Conservation (phyloP, 2,329 filamentous ascomycete species). For the Diaporthe citrichinensis region DNA sequence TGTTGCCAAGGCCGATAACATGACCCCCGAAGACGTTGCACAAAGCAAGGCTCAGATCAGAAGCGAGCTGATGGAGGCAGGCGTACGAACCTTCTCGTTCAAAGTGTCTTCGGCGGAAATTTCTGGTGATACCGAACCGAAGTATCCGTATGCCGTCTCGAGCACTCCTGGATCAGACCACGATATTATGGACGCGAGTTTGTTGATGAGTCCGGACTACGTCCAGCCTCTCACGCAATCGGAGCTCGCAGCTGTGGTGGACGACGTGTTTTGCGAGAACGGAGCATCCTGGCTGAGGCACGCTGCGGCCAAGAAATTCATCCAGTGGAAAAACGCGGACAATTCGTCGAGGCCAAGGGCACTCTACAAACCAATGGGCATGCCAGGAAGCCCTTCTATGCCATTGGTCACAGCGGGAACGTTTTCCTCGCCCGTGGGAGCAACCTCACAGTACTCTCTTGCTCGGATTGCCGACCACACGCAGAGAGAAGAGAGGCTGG, state of each 20-base stretch:
- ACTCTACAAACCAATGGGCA: conserved; percentile 54
- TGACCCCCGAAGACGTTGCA: conserved; percentile 70
- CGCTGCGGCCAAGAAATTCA: conserved; percentile 83
- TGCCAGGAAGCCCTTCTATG: conserved; percentile 41
- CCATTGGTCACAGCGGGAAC: conserved; percentile 39
- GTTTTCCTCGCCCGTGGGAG: conserved; percentile 45
- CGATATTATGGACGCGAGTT: conserved; percentile 91
- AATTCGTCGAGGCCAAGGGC: conserved; percentile 49
- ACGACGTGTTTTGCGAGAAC: conserved; percentile 81
- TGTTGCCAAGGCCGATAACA: conserved; percentile 81
- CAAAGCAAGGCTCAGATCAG: conserved; percentile 72
- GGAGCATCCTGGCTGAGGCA: conserved; percentile 87
- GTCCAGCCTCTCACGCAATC: conserved; percentile 83
- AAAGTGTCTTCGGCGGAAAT: conserved; percentile 53
- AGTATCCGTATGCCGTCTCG: conserved; percentile 80
- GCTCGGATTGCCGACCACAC: conserved; percentile 67
- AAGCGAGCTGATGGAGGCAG: conserved; percentile 68
- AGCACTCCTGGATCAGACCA: conserved; percentile 79
- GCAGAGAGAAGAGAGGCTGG: conserved; percentile 51
- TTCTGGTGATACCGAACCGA: conserved; percentile 46
- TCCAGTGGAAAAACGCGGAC: conserved; percentile 73
- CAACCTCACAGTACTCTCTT: conserved; percentile 67
- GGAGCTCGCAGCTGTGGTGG: conserved; percentile 79
- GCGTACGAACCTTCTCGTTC: conserved; percentile 78
- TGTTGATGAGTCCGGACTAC: conserved; percentile 94